Evolutionary conservation across 768 basidiomycete genomes (phyloP), one percentile per base, ranked within the genome.

Genomic region (Rhizopogon rudus): DNA sequence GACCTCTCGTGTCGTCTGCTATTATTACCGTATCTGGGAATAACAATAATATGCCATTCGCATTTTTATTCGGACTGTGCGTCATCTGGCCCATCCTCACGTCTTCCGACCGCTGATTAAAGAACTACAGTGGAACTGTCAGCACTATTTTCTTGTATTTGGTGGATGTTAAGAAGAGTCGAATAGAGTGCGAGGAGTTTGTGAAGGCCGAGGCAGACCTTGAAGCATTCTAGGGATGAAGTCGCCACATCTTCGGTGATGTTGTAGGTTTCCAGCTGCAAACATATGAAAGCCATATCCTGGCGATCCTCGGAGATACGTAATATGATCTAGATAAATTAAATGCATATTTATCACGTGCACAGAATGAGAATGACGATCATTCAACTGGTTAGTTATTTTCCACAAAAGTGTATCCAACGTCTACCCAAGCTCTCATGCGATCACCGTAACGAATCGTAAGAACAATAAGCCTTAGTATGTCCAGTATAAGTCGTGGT

Each of bases 1-100:
- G 87, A 0, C 86, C 87, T 2, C 77, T 89, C 60, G 84, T 88
- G 22, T 87, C 86, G 2, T 83, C 84, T 51, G 87, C 87, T 1
- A 88, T 88, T 56, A 88, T 88, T 58, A 81, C 81, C 10, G 85
- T 78, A 4, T 78, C 86, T 0, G 75, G 74, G 46, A 80, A 86
- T 66, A 88, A 88, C 60, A 75, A 86, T 61, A 88, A 85, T 65
- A 87, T 86, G 80, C 84, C 87, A 0, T 90, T 90, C 63, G 80
- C 83, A 3, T 89, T 88, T 67, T 72, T 88, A 12, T 87, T 90
- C 61, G 80, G 73, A 7, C 70, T 90, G 84, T 87, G 67, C 53
- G 83, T 75, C 10, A 13, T 31, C 41, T 53, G 6, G 25, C 22
- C 43, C 14, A 44, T 52, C 25, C 43, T 46, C 33, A 45, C 40